These are phyloP conservation scores for Ogataea trehalophila DNA, from an alignment of 805 yeast species.

Conservation along the genomic window DNA sequence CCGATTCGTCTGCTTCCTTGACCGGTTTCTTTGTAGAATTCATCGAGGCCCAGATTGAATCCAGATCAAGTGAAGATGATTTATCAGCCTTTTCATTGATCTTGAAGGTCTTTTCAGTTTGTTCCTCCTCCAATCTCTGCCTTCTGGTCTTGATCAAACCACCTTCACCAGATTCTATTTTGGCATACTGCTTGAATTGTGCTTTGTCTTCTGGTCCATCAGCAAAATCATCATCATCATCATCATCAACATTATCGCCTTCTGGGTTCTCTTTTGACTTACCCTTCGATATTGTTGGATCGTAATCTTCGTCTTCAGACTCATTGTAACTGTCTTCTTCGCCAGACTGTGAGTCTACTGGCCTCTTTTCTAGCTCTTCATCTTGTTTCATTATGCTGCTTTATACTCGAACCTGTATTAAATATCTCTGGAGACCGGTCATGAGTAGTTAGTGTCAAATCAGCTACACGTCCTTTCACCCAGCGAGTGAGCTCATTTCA, in stretches of 20 bases:
- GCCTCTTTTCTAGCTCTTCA: neutral
- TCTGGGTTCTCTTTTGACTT: conserved; percentile 10
- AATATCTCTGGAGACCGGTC: too few species aligned
- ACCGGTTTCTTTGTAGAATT: conserved; percentile 25
- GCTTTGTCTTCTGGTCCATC: conserved; percentile 26
- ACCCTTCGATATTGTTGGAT: conserved; percentile 29
- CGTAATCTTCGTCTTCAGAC: conserved; percentile 55
- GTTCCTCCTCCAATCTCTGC: conserved; percentile 46
- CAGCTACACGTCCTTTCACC: too few species aligned
- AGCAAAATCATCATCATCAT: conserved; percentile 32
- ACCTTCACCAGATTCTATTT: conserved; percentile 52
- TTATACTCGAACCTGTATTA: too few species aligned
- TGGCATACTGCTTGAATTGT: conserved; percentile 37
- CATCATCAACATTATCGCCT: conserved; percentile 30
- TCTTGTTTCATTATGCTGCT: neutral
- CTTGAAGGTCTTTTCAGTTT: conserved; percentile 18
- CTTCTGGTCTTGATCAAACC: conserved; percentile 68
- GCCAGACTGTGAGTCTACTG: neutral
- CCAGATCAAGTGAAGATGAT: conserved; percentile 35
- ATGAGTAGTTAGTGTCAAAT: too few species aligned
- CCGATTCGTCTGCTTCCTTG: neutral
- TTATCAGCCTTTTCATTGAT: conserved; percentile 12
- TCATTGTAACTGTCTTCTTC: conserved; percentile 43
- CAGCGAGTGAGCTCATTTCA: too few species aligned
- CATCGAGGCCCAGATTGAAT: conserved; percentile 52